Conservation (phyloP, 2,329 filamentous ascomycete genomes). For the Leptodontidium sp. region DNA sequence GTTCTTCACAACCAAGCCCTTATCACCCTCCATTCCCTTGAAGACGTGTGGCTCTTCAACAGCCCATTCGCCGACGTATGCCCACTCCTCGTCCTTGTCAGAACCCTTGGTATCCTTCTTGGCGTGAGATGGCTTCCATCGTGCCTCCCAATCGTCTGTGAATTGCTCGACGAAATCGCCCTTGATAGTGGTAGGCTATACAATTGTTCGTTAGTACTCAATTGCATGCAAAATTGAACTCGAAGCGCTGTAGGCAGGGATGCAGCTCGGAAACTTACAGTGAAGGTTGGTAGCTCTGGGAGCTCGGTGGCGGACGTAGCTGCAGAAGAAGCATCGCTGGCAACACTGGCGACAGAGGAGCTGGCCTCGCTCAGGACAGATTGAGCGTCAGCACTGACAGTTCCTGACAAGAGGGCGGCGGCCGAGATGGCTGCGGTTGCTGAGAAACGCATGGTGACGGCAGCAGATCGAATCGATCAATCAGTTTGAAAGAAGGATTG, state of each 20-base stretch:
- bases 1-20: conserved; percentile 98
- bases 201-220: conserved; percentile 31
- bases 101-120: conserved; percentile 88
- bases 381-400: conserved; percentile 72
- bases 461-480: conserved; percentile 39
- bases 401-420: conserved; percentile 75
- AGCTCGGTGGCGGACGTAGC: conserved; percentile 60
- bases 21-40: conserved; percentile 94
- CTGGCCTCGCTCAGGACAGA: conserved; percentile 59
- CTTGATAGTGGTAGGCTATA: conserved; percentile 85
- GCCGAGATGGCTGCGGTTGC: conserved; percentile 78
- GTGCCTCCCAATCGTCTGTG: conserved; percentile 91
- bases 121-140: conserved; percentile 94
- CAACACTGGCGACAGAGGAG: conserved; percentile 47
- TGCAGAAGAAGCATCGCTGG: conserved; percentile 55
- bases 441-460: conserved; percentile 81
- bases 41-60: conserved; percentile 92
- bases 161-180: conserved; percentile 98
- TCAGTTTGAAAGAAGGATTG: neutral
- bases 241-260: conserved; percentile 15
- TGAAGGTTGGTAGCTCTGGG: conserved; percentile 79
- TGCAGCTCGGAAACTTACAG: conserved; percentile 66
- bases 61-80: conserved; percentile 94
- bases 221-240: conserved; percentile 37
- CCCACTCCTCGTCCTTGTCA: conserved; percentile 86